Percentiles rank a stretch among this genome's conserved stretches.
These are phyloP conservation scores for Passiflora organensis DNA, from an alignment of 345 rosid genomes.

Conservation along the genomic window DNA sequence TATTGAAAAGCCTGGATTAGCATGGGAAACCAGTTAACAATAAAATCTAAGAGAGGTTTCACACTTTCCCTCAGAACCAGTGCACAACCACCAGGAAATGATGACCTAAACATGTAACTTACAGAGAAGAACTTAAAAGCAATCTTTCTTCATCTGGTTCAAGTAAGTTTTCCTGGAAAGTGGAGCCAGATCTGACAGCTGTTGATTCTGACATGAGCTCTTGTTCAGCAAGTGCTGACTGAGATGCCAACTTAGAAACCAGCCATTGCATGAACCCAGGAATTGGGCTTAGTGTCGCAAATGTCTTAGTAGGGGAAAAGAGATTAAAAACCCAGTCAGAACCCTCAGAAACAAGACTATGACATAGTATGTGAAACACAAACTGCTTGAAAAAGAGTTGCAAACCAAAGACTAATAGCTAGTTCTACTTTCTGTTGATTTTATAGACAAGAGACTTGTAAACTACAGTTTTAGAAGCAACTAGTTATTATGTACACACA, in stretches of 20 bases:
- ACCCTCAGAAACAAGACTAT: slow-evolving; percentile 1
- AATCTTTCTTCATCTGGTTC: slow-evolving; percentile 78
- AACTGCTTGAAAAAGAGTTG: too few species aligned
- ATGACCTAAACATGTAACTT: slow-evolving; percentile 1
- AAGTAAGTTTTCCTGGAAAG: slow-evolving; percentile 67
- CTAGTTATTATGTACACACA: too few species aligned
- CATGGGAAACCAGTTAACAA: too few species aligned
- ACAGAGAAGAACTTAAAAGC: slow-evolving; percentile 55
- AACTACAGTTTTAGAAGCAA: too few species aligned
- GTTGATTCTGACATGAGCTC: slow-evolving; percentile 29
- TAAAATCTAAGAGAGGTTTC: neutral
- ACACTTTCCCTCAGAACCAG: neutral
- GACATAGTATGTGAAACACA: neutral
- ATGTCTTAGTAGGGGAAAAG: slow-evolving; percentile 40
- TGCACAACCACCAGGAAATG: neutral
- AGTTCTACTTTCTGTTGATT: too few species aligned
- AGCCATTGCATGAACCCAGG: slow-evolving; percentile 93
- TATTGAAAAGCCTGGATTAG: too few species aligned
- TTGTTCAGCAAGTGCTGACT: slow-evolving; percentile 49
- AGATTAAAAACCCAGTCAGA: slow-evolving; percentile 11
- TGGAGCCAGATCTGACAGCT: slow-evolving; percentile 32
- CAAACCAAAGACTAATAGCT: too few species aligned
- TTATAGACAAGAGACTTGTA: too few species aligned
- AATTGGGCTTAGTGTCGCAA: slow-evolving; percentile 92
- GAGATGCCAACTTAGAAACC: slow-evolving; percentile 76